phyloP scores from a whole-genome alignment of 352 stramenopile species.

The Phytophthora ohioensis region DNA sequence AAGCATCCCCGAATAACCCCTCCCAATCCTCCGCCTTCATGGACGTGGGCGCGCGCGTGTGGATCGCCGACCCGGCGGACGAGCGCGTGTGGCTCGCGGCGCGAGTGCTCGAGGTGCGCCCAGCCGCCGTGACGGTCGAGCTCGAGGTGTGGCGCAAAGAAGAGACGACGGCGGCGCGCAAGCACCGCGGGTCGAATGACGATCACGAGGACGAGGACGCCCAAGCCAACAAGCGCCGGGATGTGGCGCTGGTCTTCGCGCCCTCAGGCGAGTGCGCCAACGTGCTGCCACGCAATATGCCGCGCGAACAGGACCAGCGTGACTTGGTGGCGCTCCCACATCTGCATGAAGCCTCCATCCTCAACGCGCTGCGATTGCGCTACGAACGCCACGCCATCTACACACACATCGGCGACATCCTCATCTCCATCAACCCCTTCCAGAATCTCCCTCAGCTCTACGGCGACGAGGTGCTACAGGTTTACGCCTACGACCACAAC shows the following conservation, averaged over 20 bases:
- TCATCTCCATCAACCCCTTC: slow-evolving; percentile 91
- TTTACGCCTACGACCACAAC: slow-evolving; percentile 51
- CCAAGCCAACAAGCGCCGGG: slow-evolving; percentile 25
- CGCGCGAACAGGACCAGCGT: slow-evolving; percentile 68
- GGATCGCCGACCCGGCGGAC: slow-evolving; percentile 63
- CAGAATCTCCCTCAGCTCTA: slow-evolving; percentile 79
- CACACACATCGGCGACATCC: slow-evolving; percentile 87
- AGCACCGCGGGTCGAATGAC: slow-evolving; percentile 18
- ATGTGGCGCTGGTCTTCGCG: slow-evolving; percentile 50
- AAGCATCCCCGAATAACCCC: not conserved
- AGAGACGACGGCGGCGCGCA: slow-evolving; percentile 14
- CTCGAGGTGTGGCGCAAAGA: slow-evolving; percentile 22
- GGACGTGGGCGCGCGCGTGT: slow-evolving; percentile 79
- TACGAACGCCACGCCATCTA: slow-evolving; percentile 89
- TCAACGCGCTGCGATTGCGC: slow-evolving; percentile 77
- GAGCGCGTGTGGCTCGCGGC: slow-evolving; percentile 72
- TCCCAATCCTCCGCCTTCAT: slow-evolving; percentile 42
- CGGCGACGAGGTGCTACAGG: slow-evolving; percentile 53
- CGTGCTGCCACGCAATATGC: slow-evolving; percentile 75
- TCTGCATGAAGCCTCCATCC: slow-evolving; percentile 86
- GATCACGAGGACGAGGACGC: slow-evolving; percentile 19
- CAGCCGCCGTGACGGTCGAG: slow-evolving; percentile 34
- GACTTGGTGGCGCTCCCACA: slow-evolving; percentile 87
- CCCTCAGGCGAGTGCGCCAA: slow-evolving; percentile 67
- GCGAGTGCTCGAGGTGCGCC: slow-evolving; percentile 37